These are phyloP conservation scores for Tylopilus sp. DNA, from an alignment of 768 basidiomycete species.

Conservation along the genomic window DNA sequence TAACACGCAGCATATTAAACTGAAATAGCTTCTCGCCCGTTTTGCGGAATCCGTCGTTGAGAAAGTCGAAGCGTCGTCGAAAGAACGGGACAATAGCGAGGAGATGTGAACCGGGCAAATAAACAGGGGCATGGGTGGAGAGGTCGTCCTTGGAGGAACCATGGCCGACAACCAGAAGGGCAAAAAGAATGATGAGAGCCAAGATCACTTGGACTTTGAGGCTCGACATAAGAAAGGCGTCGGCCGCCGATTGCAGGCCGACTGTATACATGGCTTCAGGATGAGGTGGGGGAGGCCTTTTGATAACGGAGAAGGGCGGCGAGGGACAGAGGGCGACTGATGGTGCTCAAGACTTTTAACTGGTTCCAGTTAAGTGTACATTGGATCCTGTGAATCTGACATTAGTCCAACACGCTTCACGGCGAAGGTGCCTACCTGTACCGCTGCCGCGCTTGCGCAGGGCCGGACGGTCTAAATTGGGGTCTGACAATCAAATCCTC, in stretches of 20 bases:
- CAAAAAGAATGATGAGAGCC: slow-evolving; percentile 32
- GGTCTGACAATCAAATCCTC: slow-evolving; percentile 24
- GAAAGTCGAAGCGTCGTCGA: slow-evolving; percentile 64
- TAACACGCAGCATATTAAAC: slow-evolving; percentile 64
- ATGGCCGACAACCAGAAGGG: slow-evolving; percentile 38
- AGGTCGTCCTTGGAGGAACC: slow-evolving; percentile 45
- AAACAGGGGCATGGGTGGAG: slow-evolving; percentile 41
- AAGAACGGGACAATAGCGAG: slow-evolving; percentile 67
- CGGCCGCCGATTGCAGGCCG: slow-evolving; percentile 38
- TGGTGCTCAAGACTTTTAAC: slow-evolving; percentile 26
- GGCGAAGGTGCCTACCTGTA: slow-evolving; percentile 18
- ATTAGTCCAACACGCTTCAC: slow-evolving; percentile 24
- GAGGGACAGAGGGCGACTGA: slow-evolving; percentile 22
- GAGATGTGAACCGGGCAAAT: slow-evolving; percentile 56
- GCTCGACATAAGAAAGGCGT: slow-evolving; percentile 34
- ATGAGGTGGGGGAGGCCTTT: slow-evolving; percentile 15
- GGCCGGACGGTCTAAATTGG: slow-evolving; percentile 8
- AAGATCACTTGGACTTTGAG: slow-evolving; percentile 33
- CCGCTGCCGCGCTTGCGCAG: slow-evolving; percentile 10
- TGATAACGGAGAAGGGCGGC: slow-evolving; percentile 25
- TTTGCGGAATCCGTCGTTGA: slow-evolving; percentile 66
- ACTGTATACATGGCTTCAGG: slow-evolving; percentile 39
- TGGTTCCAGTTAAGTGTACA: slow-evolving; percentile 16
- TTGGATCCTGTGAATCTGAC: slow-evolving; percentile 24
- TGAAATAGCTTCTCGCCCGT: slow-evolving; percentile 66